phyloP scores from a whole-genome alignment of 768 basidiomycete species.

The Mycena crocata region DNA sequence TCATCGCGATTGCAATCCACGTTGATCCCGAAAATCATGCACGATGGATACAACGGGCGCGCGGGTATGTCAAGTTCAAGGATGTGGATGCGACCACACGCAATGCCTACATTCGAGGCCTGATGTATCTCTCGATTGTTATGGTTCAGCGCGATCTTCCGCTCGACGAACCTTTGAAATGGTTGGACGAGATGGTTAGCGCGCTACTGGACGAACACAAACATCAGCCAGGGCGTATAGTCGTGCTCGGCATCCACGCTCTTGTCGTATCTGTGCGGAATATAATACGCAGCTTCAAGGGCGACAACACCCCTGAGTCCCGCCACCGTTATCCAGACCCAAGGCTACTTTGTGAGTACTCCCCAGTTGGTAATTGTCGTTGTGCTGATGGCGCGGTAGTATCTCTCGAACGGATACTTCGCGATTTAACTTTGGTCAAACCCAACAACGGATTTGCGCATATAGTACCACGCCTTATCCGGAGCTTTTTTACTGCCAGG shows the following conservation, averaged over 20 bases:
- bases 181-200: conserved; percentile 72
- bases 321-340: conserved; percentile 68
- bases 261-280: conserved; percentile 22
- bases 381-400: conserved; percentile 11
- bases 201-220: conserved; percentile 68
- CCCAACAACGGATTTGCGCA: conserved; percentile 41
- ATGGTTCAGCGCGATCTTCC: conserved; percentile 64
- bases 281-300: conserved; percentile 17
- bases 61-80: conserved; percentile 75
- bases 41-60: conserved; percentile 72
- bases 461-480: conserved; percentile 69
- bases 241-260: conserved; percentile 12
- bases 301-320: background rate
- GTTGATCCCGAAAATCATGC: conserved; percentile 64
- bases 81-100: conserved; percentile 73
- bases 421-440: conserved; percentile 8
- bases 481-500: conserved; percentile 71
- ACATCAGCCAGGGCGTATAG: conserved; percentile 35
- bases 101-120: conserved; percentile 77
- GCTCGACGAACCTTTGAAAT: conserved; percentile 65
- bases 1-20: conserved; percentile 75
- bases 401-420: conserved; percentile 26
- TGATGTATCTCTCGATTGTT: conserved; percentile 76
- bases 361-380: too few species aligned
- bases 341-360: conserved; percentile 59